phyloP scores from a whole-genome alignment of 1,284 basidiomycete species.

The Leccinum pallidistipes region DNA sequence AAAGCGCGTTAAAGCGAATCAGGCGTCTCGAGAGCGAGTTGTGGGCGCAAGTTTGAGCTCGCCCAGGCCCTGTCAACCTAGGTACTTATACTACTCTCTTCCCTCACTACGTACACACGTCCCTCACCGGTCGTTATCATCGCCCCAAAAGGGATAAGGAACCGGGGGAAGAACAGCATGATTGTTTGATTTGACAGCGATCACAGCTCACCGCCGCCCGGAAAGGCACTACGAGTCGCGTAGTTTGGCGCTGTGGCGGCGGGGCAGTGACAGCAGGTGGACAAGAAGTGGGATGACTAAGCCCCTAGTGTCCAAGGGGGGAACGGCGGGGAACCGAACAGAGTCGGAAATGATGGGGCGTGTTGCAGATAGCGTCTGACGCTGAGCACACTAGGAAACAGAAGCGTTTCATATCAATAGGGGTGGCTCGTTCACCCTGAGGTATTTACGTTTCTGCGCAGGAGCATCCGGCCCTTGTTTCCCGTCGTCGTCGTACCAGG shows the following conservation, averaged over 20 bases:
- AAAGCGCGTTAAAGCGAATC: not conserved
- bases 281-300: not conserved
- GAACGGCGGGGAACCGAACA: not conserved
- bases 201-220: not conserved
- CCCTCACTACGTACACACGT: not conserved
- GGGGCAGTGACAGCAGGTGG: not conserved
- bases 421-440: conserved; percentile 8
- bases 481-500: not conserved
- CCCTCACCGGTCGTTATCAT: not conserved
- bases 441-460: conserved; percentile 3
- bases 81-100: not conserved
- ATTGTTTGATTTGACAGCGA: not conserved
- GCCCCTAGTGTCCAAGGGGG: not conserved
- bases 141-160: not conserved
- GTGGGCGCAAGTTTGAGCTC: not conserved
- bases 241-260: not conserved
- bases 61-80: not conserved
- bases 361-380: not conserved
- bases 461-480: not conserved
- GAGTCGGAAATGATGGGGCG: not conserved
- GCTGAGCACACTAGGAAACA: not conserved
- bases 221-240: not conserved
- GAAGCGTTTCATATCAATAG: conserved; percentile 8
- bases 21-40: not conserved
- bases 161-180: not conserved